Percentiles rank a stretch among this genome's conserved stretches.
These are phyloP conservation scores for Pichia eremophila DNA, from an alignment of 805 yeast species.

Conservation along the genomic window DNA sequence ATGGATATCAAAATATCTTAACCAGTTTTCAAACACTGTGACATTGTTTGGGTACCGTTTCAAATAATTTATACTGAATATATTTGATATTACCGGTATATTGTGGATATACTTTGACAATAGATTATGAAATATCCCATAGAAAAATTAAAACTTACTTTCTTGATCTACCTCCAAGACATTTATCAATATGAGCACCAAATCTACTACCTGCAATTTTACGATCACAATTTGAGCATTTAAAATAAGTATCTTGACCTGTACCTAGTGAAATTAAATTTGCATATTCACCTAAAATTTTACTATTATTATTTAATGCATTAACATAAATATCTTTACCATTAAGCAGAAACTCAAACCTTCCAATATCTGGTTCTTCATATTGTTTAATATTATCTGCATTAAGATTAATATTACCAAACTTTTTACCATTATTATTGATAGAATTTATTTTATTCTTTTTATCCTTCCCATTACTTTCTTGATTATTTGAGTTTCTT, in stretches of 20 bases:
- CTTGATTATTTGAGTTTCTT: not conserved
- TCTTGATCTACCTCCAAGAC: slow-evolving; percentile 64
- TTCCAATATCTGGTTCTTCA: slow-evolving; percentile 22
- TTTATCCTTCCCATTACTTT: not conserved
- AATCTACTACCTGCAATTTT: slow-evolving; percentile 85
- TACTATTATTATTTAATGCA: slow-evolving; percentile 8
- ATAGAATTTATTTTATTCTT: not conserved
- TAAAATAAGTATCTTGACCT: slow-evolving; percentile 42
- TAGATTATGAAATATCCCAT: too few species aligned
- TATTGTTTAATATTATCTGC: slow-evolving; percentile 1
- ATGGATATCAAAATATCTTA: not conserved
- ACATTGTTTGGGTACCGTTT: too few species aligned
- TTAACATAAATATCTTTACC: slow-evolving; percentile 25
- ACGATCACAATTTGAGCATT: slow-evolving; percentile 74
- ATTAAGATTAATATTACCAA: not conserved
- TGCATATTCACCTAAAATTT: slow-evolving; percentile 8
- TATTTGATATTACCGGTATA: too few species aligned
- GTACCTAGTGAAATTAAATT: slow-evolving; percentile 9
- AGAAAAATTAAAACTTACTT: too few species aligned
- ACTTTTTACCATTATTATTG: not conserved
- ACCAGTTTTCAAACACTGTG: too few species aligned
- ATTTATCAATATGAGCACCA: slow-evolving; percentile 88
- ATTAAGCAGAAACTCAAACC: slow-evolving; percentile 19
- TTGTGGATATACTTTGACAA: too few species aligned
- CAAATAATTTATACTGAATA: too few species aligned